Conservation (phyloP, 768 basidiomycete species). For the Suillus subalutaceus region DNA sequence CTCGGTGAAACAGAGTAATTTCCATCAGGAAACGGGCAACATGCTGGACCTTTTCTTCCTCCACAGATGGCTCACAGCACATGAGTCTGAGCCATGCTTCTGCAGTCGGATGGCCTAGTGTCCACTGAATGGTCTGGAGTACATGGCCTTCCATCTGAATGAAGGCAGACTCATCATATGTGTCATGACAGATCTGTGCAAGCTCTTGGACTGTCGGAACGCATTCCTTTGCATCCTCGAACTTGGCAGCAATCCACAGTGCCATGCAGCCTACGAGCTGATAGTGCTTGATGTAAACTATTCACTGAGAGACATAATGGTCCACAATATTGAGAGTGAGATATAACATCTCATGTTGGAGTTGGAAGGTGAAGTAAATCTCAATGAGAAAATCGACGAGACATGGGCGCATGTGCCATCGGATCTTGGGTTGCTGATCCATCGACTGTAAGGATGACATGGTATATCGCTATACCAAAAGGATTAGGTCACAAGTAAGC, state of each 20-base stretch:
- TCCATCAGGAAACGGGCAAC: conserved; percentile 99
- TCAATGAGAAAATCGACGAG: conserved; percentile 99
- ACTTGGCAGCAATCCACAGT: conserved; percentile 99
- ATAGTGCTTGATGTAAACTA: conserved; percentile 99
- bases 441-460: conserved; percentile 94
- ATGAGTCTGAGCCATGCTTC: conserved; percentile 94
- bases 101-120: conserved; percentile 94
- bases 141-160: conserved; percentile 99
- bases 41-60: conserved; percentile 91
- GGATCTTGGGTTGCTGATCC: conserved; percentile 99
- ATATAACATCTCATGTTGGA: conserved; percentile 98
- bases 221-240: conserved; percentile 98
- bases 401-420: conserved; percentile 99
- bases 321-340: conserved; percentile 99
- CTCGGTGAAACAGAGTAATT: conserved; percentile 96
- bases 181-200: conserved; percentile 92
- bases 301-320: conserved; percentile 96
- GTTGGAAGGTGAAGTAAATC: conserved; percentile 95
- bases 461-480: conserved; percentile 64
- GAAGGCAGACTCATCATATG: conserved; percentile 96
- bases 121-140: conserved; percentile 95
- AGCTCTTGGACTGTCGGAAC: conserved; percentile 96
- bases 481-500: conserved; percentile 12
- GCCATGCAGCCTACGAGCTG: conserved; percentile 98
- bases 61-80: conserved; percentile 73